These are phyloP conservation scores for Martiniozyma asiatica DNA, from an alignment of 1,139 yeast species.

Conservation along the genomic window DNA sequence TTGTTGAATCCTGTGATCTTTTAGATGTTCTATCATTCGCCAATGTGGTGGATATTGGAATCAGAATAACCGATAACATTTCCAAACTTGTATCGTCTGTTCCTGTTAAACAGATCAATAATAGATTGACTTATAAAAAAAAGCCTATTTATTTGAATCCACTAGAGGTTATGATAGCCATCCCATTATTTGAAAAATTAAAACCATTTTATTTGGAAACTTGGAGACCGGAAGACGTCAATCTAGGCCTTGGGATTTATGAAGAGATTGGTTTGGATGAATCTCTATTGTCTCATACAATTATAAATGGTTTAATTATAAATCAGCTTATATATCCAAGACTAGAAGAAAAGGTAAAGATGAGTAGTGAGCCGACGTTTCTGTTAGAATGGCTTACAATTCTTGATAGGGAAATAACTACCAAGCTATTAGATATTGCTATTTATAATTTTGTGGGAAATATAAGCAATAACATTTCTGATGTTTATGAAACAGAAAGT, in stretches of 20 bases:
- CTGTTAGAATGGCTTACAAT: slow-evolving; percentile 29
- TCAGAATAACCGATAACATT: too few relatives aligned
- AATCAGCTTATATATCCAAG: slow-evolving; percentile 26
- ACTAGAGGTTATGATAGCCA: slow-evolving; percentile 26
- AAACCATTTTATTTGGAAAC: slow-evolving; percentile 19
- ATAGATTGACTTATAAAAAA: not conserved
- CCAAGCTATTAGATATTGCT: slow-evolving; percentile 15
- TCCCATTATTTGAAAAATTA: slow-evolving; percentile 17
- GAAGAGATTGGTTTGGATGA: slow-evolving; percentile 24
- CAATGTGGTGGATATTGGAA: too few relatives aligned
- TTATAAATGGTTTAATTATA: slow-evolving; percentile 15
- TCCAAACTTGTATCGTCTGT: too few relatives aligned
- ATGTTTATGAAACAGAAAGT: not conserved
- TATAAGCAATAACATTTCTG: not conserved
- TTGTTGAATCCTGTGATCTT: slow-evolving; percentile 28
- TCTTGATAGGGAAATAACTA: slow-evolving; percentile 5
- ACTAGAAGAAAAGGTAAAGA: slow-evolving; percentile 21
- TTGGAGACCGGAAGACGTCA: slow-evolving; percentile 25
- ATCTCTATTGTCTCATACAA: not conserved
- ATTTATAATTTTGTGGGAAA: slow-evolving; percentile 8
- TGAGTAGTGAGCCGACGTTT: not conserved
- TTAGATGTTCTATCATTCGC: too few relatives aligned
- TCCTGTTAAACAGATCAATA: not conserved
- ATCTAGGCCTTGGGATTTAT: slow-evolving; percentile 22
- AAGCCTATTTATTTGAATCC: slow-evolving; percentile 11